Evolutionary conservation across 2,329 filamentous ascomycete species (phyloP).

Genomic region (Zasmidium cellare): DNA sequence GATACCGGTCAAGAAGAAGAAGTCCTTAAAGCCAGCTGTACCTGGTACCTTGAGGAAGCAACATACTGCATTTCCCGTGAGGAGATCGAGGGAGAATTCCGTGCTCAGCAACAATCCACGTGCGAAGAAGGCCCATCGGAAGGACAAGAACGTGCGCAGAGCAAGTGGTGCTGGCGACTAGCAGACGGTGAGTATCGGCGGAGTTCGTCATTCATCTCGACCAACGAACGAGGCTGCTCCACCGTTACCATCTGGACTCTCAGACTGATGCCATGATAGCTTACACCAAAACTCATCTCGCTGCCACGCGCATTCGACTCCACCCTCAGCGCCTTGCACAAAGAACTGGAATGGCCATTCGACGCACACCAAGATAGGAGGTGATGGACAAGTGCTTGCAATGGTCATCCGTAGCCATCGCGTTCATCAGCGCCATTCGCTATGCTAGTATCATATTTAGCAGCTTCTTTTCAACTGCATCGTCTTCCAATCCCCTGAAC

Average conservation of each 20-base stretch:
- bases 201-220: no score
- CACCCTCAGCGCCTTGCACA: background rate
- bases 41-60: no score
- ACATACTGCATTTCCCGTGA: no score
- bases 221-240: no score
- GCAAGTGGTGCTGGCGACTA: background rate
- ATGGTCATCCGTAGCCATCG: background rate
- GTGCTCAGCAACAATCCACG: no score
- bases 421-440: background rate
- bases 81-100: no score
- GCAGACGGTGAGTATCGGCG: background rate
- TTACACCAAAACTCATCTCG: background rate
- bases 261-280: background rate
- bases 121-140: no score
- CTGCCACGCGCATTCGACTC: background rate
- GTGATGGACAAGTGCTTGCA: background rate
- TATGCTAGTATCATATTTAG: background rate
- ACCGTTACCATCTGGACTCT: no score
- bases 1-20: no score
- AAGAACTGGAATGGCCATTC: background rate
- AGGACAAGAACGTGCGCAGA: background rate
- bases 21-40: no score
- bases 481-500: background rate
- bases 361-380: background rate
- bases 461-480: background rate